Evolutionary conservation across 495 filamentous ascomycete species (phyloP).

Genomic region (Astrocystis sublimbata): DNA sequence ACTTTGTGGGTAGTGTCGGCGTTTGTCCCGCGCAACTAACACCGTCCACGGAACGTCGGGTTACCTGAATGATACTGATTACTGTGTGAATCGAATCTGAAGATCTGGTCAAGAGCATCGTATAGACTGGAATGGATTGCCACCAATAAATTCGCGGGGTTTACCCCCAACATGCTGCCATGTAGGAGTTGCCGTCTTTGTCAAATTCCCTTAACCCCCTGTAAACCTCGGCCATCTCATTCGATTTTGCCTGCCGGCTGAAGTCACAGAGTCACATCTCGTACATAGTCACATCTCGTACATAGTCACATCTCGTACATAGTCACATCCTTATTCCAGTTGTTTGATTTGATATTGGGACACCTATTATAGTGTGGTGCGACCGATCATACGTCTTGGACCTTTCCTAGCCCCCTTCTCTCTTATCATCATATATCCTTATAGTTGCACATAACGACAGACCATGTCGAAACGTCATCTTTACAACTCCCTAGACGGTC

Average conservation of each 20-base stretch:
- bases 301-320: neutral
- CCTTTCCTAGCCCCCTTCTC: neutral
- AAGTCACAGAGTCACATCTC: neutral
- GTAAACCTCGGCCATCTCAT: slow-evolving; percentile 7
- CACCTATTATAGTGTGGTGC: neutral
- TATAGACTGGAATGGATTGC: neutral
- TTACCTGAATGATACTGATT: slow-evolving; percentile 9
- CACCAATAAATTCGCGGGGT: neutral
- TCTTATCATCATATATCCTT: neutral
- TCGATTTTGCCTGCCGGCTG: neutral
- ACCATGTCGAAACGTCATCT: slow-evolving; percentile 51
- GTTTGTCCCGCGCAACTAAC: neutral
- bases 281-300: no score
- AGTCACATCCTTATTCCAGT: neutral
- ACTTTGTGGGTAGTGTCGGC: neutral
- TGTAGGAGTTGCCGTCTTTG: slow-evolving; percentile 10
- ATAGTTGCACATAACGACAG: neutral
- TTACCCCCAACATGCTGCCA: slow-evolving; percentile 10
- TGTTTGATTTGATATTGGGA: neutral
- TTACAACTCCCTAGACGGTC: slow-evolving; percentile 47
- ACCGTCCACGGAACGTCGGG: slow-evolving; percentile 1
- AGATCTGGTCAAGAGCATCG: neutral
- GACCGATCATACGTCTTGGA: neutral
- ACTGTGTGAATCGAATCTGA: neutral
- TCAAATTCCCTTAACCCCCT: neutral